Base-by-base conservation (phyloP, 73 alveolate species). In the Blepharisma stoltei region DNA sequence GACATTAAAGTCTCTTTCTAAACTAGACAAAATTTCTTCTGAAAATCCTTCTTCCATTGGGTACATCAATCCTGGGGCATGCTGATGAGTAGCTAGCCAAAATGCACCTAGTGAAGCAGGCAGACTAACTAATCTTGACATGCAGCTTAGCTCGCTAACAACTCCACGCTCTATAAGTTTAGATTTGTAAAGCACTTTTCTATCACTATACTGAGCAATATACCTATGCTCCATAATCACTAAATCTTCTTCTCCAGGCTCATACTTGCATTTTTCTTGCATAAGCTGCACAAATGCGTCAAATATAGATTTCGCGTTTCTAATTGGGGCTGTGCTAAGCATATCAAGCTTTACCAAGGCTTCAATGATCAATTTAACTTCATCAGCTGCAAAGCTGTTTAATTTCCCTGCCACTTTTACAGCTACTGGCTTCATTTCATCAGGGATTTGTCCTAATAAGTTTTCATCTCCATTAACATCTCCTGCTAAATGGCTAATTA, bases 1-100 rank as follows among this genome's bases (percentile, higher is more conserved):
- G 73, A 60, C 73, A 5, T 14, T 18, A 60, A 20, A 60, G 18
- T 60, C 73, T 60, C 23, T 11, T 60, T 60, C 73, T 9, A 60
- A 38, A 8, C 46, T 60, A 20, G 18, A 20, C 11, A 60, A 25
- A 8, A 60, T 38, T 8, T 60, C 73, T 60, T 14, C 14, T 14
- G 73, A n/a, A 60, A 60, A 60, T 9, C 18, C 46, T 14, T n/a
- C 38, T 60, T 60, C 73, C 73, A 60, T 60, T 1, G 73, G 73
- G 45, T 20, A 60, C 45, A 60, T 25, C 14, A 60, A 5, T 25
- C 73, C 73, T 14, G 73, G 73, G 14, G 73, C 73, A 60, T 60
- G 73, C 14, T 14, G 14, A 60, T 60, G 14, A 14, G 14, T 60
- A 25, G 46, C 14, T 8, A 60, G 2, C 73, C 73, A 60, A 25